Conservation (phyloP, 768 basidiomycete genomes). For the Russula compacta region DNA sequence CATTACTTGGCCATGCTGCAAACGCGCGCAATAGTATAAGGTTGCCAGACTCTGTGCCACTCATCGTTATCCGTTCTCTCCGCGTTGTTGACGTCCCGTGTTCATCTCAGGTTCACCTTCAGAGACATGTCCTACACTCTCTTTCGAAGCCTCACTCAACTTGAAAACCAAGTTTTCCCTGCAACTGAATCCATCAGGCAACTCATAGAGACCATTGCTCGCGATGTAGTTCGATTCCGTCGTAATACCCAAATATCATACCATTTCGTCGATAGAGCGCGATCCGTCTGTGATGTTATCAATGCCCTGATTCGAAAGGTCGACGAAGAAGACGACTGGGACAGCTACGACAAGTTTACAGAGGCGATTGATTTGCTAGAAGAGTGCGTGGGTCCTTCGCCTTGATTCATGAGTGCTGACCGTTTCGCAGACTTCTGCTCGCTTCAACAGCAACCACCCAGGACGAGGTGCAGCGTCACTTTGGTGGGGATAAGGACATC, state of each 20-base stretch:
- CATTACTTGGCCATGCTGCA: constrained; percentile 3
- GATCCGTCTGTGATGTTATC: constrained; percentile 9
- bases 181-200: constrained; percentile 15
- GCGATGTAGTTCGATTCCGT: constrained; percentile 16
- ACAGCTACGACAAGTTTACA: constrained; percentile 15
- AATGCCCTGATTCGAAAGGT: constrained; percentile 12
- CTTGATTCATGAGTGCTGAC: neutral
- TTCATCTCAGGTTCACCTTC: neutral
- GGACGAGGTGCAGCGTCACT: constrained; percentile 7
- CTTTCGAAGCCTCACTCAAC: constrained; percentile 10
- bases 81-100: constrained; percentile 1
- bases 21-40: constrained; percentile 5
- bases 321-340: constrained; percentile 15
- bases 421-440: constrained; percentile 1
- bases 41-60: neutral
- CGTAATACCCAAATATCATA: constrained; percentile 18
- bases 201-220: constrained; percentile 12
- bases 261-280: constrained; percentile 11
- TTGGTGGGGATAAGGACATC: constrained; percentile 7
- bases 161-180: constrained; percentile 12
- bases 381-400: neutral
- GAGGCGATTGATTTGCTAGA: constrained; percentile 12
- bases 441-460: constrained; percentile 1
- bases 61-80: neutral
- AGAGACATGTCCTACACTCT: constrained; percentile 14